Base-by-base conservation (phyloP, 2,329 filamentous ascomycete species). In the Curvularia spicifera region DNA sequence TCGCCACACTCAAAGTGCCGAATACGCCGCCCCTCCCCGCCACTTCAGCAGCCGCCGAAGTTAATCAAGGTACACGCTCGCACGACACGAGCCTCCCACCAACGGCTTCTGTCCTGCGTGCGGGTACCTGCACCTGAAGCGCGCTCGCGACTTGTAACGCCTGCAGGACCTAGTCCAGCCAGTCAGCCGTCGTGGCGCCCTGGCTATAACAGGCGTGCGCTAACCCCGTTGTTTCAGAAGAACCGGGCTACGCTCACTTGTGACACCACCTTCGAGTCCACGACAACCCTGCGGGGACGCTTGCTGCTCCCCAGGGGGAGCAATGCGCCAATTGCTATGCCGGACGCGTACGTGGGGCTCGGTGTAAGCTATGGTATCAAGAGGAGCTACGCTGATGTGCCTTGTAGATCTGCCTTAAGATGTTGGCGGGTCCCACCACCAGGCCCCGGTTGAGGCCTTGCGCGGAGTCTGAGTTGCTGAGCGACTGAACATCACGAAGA, bases 331-430 rank as follows among this genome's bases (percentile, higher is more conserved):
- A 56, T 61, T 53, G 59, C 57, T 56, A 56, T 55, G 55, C 61
- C 29, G 3, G 20, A 45, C 31, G 24, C 26, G 7, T 35, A 18
- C 18, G 20, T 43, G 26, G 44, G 31, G 18, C 48, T 10, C 15
- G 26, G 18, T 26, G 28, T 10, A 8, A 31, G 28, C 28, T 10
- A 31, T 37, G 20, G 13, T 5, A 40, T 26, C 39, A 28, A 15
- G 48, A 53, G 42, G 35, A 31, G 7, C 44, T 37, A 44, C 9
- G 44, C 35, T 24, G 31, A 51, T 26, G 28, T 18, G 29, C 65
- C 63, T 60, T 67, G 67, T 46, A 57, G 67, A 69, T 71, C 63
- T 59, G 61, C 60, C 62, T 57, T 63, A 67, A 67, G 65, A 67
- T 55, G 43, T 66, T 63, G 54, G 47, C 55, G 45, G 57, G 46